These are phyloP conservation scores for Simmondsia chinensis DNA, from an alignment of 148 eudicot genomes.

Conservation along the genomic window DNA sequence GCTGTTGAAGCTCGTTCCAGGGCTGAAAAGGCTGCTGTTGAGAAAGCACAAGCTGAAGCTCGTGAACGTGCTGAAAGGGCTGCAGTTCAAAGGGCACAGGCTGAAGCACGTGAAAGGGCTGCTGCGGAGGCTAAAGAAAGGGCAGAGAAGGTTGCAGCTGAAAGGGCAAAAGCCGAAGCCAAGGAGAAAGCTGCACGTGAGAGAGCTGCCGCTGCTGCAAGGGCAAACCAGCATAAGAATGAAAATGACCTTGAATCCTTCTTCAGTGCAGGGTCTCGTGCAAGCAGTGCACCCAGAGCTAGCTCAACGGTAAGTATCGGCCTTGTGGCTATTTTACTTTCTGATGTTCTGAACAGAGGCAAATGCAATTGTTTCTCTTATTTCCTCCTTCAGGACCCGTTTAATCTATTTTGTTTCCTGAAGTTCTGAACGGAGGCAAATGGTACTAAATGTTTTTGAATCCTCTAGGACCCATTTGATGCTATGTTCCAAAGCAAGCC, in stretches of 20 bases:
- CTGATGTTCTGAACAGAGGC: too few relatives aligned
- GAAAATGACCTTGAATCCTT: slow-evolving; percentile 88
- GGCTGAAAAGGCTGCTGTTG: slow-evolving; percentile 67
- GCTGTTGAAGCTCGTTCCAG: slow-evolving; percentile 67
- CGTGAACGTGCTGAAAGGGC: slow-evolving; percentile 71
- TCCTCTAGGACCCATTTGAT: slow-evolving; percentile 35
- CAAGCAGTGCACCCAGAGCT: slow-evolving; percentile 80
- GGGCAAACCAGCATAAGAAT: slow-evolving; percentile 60
- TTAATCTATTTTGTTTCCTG: too few relatives aligned
- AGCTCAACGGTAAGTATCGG: slow-evolving; percentile 53
- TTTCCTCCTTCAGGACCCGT: too few relatives aligned
- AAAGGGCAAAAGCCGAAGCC: slow-evolving; percentile 55
- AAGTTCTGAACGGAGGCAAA: too few relatives aligned
- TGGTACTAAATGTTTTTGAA: too few relatives aligned
- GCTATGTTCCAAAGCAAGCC: slow-evolving; percentile 31
- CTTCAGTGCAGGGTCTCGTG: slow-evolving; percentile 63
- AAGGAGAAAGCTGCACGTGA: slow-evolving; percentile 59
- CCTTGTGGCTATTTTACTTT: slow-evolving; percentile 5
- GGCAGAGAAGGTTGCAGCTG: slow-evolving; percentile 73
- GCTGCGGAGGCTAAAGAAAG: slow-evolving; percentile 78
- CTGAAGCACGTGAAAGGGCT: slow-evolving; percentile 96
- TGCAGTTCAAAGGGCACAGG: slow-evolving; percentile 84
- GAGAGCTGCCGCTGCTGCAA: slow-evolving; percentile 55
- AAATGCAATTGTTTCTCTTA: too few relatives aligned
- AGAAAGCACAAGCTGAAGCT: slow-evolving; percentile 70